Conservation (phyloP, 306 rosid species). For the apple (Malus domestica) region ASM211411v1 NC_041803.1:46160501-46161000, state of each 20-base stretch:
- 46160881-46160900: slow-evolving; percentile 88
- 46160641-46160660: background rate
- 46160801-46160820: slow-evolving; percentile 97
- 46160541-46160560: background rate
- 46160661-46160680: background rate
- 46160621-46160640: background rate
- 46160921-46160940: slow-evolving; percentile 91
- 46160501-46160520: background rate
- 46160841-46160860: slow-evolving; percentile 95
- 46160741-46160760: background rate
- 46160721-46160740: background rate
- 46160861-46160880: slow-evolving; percentile 80
- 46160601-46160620: background rate
- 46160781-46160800: slow-evolving; percentile 45
- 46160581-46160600: background rate
- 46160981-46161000: slow-evolving; percentile 16
- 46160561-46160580: background rate
- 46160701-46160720: background rate
- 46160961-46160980: slow-evolving; percentile 86
- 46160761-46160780: background rate
- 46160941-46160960: slow-evolving; percentile 77
- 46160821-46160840: slow-evolving; percentile 91
- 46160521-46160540: background rate
- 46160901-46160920: slow-evolving; percentile 96
- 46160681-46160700: background rate